phyloP scores from a whole-genome alignment of 805 yeast species.

The Teunomyces pallodes region DNA sequence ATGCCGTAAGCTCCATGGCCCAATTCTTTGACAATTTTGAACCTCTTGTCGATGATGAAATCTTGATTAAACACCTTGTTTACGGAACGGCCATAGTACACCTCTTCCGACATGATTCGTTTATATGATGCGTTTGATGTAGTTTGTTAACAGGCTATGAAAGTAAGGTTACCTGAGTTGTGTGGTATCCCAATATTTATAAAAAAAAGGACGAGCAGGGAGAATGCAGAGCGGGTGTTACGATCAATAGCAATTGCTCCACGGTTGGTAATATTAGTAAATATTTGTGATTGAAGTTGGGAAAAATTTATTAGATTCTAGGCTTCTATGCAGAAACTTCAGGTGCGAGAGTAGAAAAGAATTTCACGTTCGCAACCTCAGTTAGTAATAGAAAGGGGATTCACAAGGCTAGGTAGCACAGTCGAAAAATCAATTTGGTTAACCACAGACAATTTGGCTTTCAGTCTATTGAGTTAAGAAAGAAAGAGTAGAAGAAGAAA shows the following conservation, averaged over 20 bases:
- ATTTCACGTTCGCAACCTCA: background rate
- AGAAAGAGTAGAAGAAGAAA: background rate
- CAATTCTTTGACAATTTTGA: conserved; percentile 84
- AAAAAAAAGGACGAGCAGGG: background rate
- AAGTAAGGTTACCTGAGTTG: background rate
- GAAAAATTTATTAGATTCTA: background rate
- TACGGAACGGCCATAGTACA: conserved; percentile 33
- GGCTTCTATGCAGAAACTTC: background rate
- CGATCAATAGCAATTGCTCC: background rate
- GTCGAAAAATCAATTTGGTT: background rate
- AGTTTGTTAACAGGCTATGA: background rate
- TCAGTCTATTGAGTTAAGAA: background rate
- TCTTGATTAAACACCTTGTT: conserved; percentile 68
- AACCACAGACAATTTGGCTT: background rate
- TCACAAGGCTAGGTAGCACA: background rate
- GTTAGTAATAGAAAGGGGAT: background rate
- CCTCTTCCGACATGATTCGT: conserved; percentile 3
- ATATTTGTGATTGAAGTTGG: background rate
- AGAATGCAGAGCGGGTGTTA: background rate
- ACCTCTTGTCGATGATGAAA: conserved; percentile 84
- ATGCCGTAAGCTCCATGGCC: conserved; percentile 99
- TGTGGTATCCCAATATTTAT: background rate
- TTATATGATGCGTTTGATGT: background rate
- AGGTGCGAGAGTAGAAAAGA: background rate
- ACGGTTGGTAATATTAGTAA: background rate